Evolutionary conservation across 805 yeast species (phyloP), one percentile per base, ranked within the genome.

Genomic region (Zygosaccharomyces kombuchaensis): DNA sequence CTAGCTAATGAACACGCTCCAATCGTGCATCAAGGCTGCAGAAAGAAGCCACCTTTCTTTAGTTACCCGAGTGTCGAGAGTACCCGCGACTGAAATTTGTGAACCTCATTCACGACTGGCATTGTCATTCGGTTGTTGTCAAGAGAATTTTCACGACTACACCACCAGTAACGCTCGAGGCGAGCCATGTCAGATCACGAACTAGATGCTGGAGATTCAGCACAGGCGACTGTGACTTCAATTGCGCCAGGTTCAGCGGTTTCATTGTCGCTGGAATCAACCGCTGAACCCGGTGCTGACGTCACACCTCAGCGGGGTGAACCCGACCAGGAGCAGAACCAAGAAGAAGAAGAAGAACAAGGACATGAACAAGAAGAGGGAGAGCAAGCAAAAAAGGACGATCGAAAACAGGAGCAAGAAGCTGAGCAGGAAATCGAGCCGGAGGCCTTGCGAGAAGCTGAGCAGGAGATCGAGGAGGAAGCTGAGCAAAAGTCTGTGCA

Each of bases 331-430:
- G 30, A 25, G 4, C 23, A 42, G 7, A 31, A 31, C 22, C 16
- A 26, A 3, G 39, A 19, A 14, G 46, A 34, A 30, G 52, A 45
- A 19, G 35, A 27, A 37, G 63, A 59, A 21, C 62, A 50, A 14
- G 44, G 49, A 43, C 54, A 48, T 39, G 62, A 60, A 19, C 63
- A 63, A 29, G 58, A 27, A 13, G 25, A 38, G 4, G 50, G 9
- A 38, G 45, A 16, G 44, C 22, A 13, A 43, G 34, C 6, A 40
- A 35, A 43, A 17, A 40, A 40, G 21, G 26, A 13, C 9, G 45
- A 40, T 14, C 34, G 40, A 2, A 38, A 32, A 14, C 38, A 51
- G 19, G 46, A 51, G 41, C 41, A 38, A n/a, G 34, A 37, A 10
- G 40, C 7, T 3, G 41, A 44, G 13, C 29, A 25, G 9, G 39